These are phyloP conservation scores for Aspergillus pseudoviridinutans DNA, from an alignment of 2,329 filamentous ascomycete genomes.

Conservation along the genomic window DNA sequence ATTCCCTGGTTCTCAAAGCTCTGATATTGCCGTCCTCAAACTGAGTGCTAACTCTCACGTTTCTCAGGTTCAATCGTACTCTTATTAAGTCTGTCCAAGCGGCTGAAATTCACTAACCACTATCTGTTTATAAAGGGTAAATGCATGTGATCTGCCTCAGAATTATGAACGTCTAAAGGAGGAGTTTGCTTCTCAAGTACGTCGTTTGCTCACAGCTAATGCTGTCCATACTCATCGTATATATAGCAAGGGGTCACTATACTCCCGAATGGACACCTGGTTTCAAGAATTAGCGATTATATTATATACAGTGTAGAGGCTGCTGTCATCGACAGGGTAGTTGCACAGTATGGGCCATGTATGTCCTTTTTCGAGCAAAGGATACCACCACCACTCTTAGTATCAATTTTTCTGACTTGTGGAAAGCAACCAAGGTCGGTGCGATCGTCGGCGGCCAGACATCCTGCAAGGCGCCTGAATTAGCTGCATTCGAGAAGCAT, in stretches of 20 bases:
- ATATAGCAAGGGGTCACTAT: conserved; percentile 80
- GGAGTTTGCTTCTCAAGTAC: conserved; percentile 86
- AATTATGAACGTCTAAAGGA: conserved; percentile 75
- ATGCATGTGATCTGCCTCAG: conserved; percentile 90
- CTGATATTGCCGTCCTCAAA: neutral
- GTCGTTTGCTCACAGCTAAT: conserved; percentile 41
- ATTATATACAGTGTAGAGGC: conserved; percentile 99
- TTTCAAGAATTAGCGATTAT: conserved; percentile 94
- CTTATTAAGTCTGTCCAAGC: neutral
- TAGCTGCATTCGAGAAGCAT: conserved; percentile 85
- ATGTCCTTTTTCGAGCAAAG: conserved; percentile 42
- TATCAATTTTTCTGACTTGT: conserved; percentile 20
- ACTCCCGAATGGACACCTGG: conserved; percentile 88
- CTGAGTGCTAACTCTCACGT: neutral
- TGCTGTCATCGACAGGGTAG: conserved; percentile 80
- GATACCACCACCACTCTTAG: conserved; percentile 1
- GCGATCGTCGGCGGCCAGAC: conserved; percentile 97
- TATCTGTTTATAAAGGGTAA: conserved; percentile 21
- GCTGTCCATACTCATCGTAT: conserved; percentile 34
- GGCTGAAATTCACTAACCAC: neutral
- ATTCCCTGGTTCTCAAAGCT: conserved; percentile 42
- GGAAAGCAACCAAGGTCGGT: conserved; percentile 81
- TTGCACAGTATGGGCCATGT: conserved; percentile 89
- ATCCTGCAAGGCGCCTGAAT: conserved; percentile 96
- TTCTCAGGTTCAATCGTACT: neutral